Conservation (phyloP, 2,329 filamentous ascomycete genomes). For the Emergomyces pasteurianus region DNA sequence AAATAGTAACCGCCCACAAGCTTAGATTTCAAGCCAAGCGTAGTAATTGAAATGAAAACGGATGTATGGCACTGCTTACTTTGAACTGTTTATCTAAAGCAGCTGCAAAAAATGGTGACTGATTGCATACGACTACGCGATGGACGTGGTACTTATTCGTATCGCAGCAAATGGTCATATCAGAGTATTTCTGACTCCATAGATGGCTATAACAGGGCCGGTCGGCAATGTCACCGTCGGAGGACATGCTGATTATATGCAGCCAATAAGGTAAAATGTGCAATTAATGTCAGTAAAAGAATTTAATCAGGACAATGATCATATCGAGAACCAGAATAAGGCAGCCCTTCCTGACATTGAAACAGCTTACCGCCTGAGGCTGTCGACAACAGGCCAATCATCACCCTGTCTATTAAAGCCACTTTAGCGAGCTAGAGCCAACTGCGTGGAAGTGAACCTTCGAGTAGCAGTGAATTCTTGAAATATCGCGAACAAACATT, state of each 20-base stretch:
- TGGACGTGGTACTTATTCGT: not conserved
- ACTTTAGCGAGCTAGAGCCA: not conserved
- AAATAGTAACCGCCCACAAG: not conserved
- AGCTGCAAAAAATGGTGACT: not conserved
- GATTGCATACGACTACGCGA: not conserved
- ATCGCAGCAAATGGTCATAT: not conserved
- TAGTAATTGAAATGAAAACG: not conserved
- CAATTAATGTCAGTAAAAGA: not conserved
- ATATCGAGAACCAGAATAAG: not conserved
- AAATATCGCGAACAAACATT: not conserved
- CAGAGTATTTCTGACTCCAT: not conserved
- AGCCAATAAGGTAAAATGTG: not conserved
- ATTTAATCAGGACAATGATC: not conserved
- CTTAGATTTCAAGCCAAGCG: not conserved
- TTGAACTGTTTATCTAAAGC: not conserved
- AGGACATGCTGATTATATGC: not conserved
- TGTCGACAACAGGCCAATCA: not conserved
- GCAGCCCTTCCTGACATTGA: not conserved
- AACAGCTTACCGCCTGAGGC: not conserved
- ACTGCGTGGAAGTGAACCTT: not conserved
- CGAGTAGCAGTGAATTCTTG: not conserved
- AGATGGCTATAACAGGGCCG: not conserved
- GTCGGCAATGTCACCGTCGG: not conserved
- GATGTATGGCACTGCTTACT: not conserved
- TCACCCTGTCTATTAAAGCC: not conserved